phyloP scores from a whole-genome alignment of 2,329 filamentous ascomycete species.

The Pezicula radicicola region DNA sequence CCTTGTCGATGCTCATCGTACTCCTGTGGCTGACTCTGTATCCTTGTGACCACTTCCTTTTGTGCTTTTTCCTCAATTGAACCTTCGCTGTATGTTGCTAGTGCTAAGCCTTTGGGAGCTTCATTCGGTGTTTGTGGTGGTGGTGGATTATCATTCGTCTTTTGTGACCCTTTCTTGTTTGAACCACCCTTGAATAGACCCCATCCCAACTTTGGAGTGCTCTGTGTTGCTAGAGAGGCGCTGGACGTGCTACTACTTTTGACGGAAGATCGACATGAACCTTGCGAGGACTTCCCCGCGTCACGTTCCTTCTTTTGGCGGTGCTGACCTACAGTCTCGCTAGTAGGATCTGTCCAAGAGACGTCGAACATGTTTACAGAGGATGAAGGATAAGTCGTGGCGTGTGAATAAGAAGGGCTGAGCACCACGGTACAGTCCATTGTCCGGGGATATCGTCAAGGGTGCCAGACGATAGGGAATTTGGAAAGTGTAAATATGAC shows the following conservation, averaged over 20 bases:
- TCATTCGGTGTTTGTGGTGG: background rate
- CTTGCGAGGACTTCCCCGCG: background rate
- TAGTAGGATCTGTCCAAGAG: constrained; percentile 3
- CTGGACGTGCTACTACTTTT: constrained; percentile 2
- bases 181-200: background rate
- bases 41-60: background rate
- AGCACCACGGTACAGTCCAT: background rate
- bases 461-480: background rate
- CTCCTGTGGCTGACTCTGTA: background rate
- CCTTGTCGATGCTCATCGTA: background rate
- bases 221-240: constrained; percentile 8
- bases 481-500: no score
- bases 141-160: no score
- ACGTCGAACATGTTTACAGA: constrained; percentile 6
- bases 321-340: constrained; percentile 4
- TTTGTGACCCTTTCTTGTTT: background rate
- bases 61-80: background rate
- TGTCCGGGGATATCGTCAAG: background rate
- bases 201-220: background rate
- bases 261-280: constrained; percentile 1
- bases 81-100: background rate
- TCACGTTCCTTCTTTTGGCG: constrained; percentile 2
- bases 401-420: background rate
- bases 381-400: background rate
- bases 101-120: background rate